Conservation (phyloP, 768 basidiomycete genomes). For the Gautieria morchelliformis region DNA sequence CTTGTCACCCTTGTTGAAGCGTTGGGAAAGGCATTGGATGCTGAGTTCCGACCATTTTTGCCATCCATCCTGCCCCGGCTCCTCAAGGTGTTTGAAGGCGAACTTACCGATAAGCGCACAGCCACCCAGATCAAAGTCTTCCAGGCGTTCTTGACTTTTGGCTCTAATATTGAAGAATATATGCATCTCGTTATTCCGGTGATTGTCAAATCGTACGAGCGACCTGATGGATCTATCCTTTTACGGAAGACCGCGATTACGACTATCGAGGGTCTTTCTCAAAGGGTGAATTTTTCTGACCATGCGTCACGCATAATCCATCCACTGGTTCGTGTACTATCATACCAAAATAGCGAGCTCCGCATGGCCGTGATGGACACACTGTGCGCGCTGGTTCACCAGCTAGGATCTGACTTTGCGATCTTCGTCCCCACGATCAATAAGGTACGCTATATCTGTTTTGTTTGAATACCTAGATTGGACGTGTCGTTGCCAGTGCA, state of each 20-base stretch:
- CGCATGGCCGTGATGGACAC: conserved; percentile 86
- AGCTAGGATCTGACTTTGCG: conserved; percentile 93
- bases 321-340: conserved; percentile 82
- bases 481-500: conserved; percentile 39
- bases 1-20: conserved; percentile 90
- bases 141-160: conserved; percentile 91
- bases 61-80: conserved; percentile 84
- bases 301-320: conserved; percentile 97
- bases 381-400: conserved; percentile 82
- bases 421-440: conserved; percentile 97
- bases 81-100: conserved; percentile 87
- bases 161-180: conserved; percentile 95
- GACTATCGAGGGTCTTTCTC: conserved; percentile 83
- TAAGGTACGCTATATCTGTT: conserved; percentile 48
- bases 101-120: conserved; percentile 68
- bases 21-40: conserved; percentile 85
- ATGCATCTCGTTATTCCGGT: conserved; percentile 93
- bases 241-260: conserved; percentile 85
- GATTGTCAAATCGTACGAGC: conserved; percentile 85
- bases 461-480: background rate
- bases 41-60: conserved; percentile 94
- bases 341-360: conserved; percentile 65
- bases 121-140: conserved; percentile 83
- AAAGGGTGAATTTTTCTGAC: conserved; percentile 93
- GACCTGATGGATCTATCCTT: conserved; percentile 57